Base-by-base conservation (phyloP, 495 filamentous ascomycete genomes). In the Staphylotrichum longicolle region DNA sequence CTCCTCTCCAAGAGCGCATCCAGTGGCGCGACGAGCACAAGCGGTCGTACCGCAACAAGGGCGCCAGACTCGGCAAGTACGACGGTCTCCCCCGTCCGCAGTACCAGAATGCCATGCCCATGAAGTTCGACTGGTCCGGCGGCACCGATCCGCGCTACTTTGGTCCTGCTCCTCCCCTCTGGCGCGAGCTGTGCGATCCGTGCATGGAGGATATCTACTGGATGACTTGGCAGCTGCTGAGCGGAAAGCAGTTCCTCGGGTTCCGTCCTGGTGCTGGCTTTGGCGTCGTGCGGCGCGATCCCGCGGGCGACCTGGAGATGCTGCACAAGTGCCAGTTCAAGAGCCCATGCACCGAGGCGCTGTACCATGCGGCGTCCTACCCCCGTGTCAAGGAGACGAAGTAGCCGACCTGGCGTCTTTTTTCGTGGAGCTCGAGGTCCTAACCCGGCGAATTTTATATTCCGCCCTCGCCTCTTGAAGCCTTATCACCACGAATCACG, bases 181-280 rank as follows among this genome's bases (percentile, higher is more conserved):
- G 69, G 69, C 35, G 27, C 30, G 64, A 67, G 49, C 44, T 57
- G 1, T 51, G 44, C 39, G 67, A 71, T 8, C 69, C 69, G 12
- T 57, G 44, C 51, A 54, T 66, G 10, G 69, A 71, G 63, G 69
- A 71, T 46, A 58, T 71, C 52, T 64, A 65, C 58, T 65, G 62
- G 60, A 65, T 71, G 69, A 55, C 54, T 15, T 71, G 64, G 64
- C 57, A 66, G 57, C 55, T 71, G 35, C 3, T 69, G 34, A 32
- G 35, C 15, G 69, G 69, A 12, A 63, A 42, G 55, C 62, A 65
- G 57, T 69, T 48, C 37, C 37, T 58, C 10, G 69, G 67, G 20
- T 67, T 71, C 67, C 46, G 42, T 0, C 46, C 39, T 1, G 69
- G 69, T 4, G 5, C 42, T 7, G 67, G 67, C 20, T 71, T 71